These are phyloP conservation scores for Backusella tuberculispora DNA, from an alignment of 192 early-diverging fungal species.

Conservation along the genomic window DNA sequence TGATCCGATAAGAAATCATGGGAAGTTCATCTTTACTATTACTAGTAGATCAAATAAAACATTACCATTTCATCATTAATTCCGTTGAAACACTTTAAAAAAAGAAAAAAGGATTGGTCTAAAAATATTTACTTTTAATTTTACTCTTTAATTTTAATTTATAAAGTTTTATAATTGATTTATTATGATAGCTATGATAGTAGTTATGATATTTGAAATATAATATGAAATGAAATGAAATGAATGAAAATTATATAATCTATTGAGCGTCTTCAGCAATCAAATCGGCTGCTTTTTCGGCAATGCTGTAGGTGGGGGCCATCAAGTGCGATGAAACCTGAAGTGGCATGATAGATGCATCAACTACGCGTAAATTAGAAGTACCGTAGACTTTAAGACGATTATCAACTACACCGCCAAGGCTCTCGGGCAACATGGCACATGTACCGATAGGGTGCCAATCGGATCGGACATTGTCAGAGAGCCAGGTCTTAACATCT, in stretches of 20 bases:
- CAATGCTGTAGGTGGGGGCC: slow-evolving; percentile 28
- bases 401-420: slow-evolving; percentile 34
- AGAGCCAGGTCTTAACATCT: not conserved
- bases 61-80: not conserved
- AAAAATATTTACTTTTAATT: slow-evolving; percentile 12
- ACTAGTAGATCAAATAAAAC: slow-evolving; percentile 8
- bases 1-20: slow-evolving; percentile 18
- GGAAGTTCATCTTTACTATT: slow-evolving; percentile 18
- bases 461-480: not conserved
- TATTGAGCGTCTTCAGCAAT: slow-evolving; percentile 11
- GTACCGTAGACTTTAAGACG: slow-evolving; percentile 32
- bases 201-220: not conserved
- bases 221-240: not conserved
- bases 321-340: slow-evolving; percentile 22
- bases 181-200: not conserved
- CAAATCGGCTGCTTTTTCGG: slow-evolving; percentile 41
- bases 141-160: not conserved
- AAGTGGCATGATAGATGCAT: slow-evolving; percentile 39
- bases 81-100: not conserved
- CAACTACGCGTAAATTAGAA: slow-evolving; percentile 35
- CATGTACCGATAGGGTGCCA: slow-evolving; percentile 6
- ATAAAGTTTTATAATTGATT: not conserved
- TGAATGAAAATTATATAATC: too few species aligned
- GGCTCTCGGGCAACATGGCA: not conserved
- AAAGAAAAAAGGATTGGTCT: too few species aligned